These are phyloP conservation scores for Blastobotrys parvus DNA, from an alignment of 805 yeast genomes.

Conservation along the genomic window DNA sequence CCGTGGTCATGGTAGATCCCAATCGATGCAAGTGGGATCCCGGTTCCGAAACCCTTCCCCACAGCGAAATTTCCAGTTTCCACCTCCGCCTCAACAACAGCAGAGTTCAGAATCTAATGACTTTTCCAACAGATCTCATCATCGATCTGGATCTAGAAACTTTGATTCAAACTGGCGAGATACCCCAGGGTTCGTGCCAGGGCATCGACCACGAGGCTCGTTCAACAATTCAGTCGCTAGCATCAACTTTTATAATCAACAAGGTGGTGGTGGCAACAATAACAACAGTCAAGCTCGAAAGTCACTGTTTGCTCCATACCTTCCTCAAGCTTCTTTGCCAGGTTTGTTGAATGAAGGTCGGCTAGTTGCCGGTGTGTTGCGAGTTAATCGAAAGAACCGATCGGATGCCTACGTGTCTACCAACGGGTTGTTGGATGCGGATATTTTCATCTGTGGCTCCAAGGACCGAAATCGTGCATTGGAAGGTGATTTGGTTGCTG, in stretches of 20 bases:
- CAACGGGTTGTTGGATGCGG: conserved; percentile 92
- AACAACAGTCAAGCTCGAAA: conserved; percentile 33
- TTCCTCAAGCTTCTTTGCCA: conserved; percentile 89
- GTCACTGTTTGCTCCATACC: conserved; percentile 89
- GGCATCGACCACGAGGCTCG: conserved; percentile 72
- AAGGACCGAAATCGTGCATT: conserved; percentile 96
- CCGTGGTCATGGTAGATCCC: conserved; percentile 14
- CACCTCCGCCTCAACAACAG: conserved; percentile 34
- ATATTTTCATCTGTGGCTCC: conserved; percentile 95
- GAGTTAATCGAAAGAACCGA: conserved; percentile 93
- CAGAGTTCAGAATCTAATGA: conserved; percentile 17
- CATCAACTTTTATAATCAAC: conserved; percentile 22
- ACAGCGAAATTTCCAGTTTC: conserved; percentile 54
- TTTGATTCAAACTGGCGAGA: conserved; percentile 22
- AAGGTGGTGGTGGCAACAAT: conserved; percentile 5
- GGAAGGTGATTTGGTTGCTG: conserved; percentile 95
- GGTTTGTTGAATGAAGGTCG: conserved; percentile 83
- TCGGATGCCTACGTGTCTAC: conserved; percentile 98
- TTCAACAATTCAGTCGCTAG: conserved; percentile 41
- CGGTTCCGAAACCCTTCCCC: conserved; percentile 33
- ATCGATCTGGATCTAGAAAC: conserved; percentile 28
- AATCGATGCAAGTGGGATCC: conserved; percentile 12
- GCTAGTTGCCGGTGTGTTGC: conserved; percentile 80
- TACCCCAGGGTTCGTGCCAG: conserved; percentile 48
- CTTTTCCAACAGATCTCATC: conserved; percentile 42